Evolutionary conservation across 805 yeast genomes (phyloP), one percentile per base, ranked within the genome.

Genomic region (Barnettozyma botsteinii): DNA sequence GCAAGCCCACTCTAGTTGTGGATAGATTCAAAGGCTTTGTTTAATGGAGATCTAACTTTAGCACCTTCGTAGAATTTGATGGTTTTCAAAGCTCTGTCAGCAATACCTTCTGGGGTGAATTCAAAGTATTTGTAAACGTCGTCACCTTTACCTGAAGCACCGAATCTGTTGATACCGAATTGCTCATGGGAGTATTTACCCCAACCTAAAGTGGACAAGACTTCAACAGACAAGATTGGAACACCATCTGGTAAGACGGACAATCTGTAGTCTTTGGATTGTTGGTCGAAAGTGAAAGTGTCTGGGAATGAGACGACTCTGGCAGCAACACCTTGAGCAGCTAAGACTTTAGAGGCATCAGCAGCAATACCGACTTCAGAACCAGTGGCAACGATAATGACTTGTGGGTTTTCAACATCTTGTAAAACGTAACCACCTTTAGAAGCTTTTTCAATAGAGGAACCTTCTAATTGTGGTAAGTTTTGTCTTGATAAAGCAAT

Each of bases 221-320:
- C 98, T 78, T 93, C 98, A 51, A 91, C 85, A 42, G 96, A 86
- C 67, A 93, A 51, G 61, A 86, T 80, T 65, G 98, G 98, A 41
- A 85, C 79, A 59, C 93, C 94, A 63, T 89, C 94, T 62, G 98
- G 98, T 67, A 93, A 75, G 47, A 93, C 94, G 42, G 86, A 73
- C 59, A 85, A 73, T 69, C 71, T 73, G 75, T 93, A 93, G 58
- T 81, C 91, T 51, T 68, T 60, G 15, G 88, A 51, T 76, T 93
- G 98, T 56, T 69, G 61, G 70, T 85, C 95, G 60, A 93, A 93
- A 45, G 96, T 84, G 68, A 67, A 71, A 80, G 85, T 83, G 72
- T 88, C 97, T 61, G 98, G 98, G 52, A 93, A 56, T 23, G 97
- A 89, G 39, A 93, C 97, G 51, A 93, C 84, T 54, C 82, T 71